These are phyloP conservation scores for Pelargonium myrrhifolium DNA, from an alignment of 441 rosid species.

Conservation along the genomic window DNA sequence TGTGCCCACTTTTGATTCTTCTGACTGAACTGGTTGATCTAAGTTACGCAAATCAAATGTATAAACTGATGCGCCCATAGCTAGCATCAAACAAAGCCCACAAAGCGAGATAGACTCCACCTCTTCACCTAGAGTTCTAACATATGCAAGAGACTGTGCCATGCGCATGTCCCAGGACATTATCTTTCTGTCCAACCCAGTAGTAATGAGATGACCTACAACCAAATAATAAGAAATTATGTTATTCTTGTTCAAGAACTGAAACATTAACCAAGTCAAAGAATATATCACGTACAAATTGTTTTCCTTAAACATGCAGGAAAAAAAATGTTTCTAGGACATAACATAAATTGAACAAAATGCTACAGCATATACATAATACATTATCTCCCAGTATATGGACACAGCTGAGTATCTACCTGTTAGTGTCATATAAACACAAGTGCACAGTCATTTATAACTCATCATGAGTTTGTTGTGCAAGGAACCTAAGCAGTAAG, in stretches of 20 bases:
- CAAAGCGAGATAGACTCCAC: slow-evolving; percentile 61
- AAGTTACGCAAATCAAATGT: slow-evolving; percentile 63
- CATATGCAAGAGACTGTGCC: slow-evolving; percentile 24
- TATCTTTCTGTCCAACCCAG: slow-evolving; percentile 69
- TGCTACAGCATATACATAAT: not conserved
- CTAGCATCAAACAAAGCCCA: slow-evolving; percentile 55
- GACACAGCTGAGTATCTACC: not conserved
- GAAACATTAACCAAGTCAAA: not conserved
- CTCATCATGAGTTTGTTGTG: not conserved
- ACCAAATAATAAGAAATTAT: slow-evolving; percentile 10
- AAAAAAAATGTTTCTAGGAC: not conserved
- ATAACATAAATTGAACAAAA: not conserved
- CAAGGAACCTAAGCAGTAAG: not conserved
- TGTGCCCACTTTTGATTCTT: slow-evolving; percentile 41
- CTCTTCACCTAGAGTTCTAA: slow-evolving; percentile 35
- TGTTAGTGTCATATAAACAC: not conserved
- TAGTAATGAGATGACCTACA: slow-evolving; percentile 54
- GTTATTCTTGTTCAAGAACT: not conserved
- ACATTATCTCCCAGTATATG: not conserved
- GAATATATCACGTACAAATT: not conserved
- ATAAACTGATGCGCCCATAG: slow-evolving; percentile 47
- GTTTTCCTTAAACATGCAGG: not conserved
- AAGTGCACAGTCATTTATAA: not conserved
- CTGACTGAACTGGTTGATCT: slow-evolving; percentile 38
- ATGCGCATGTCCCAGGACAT: slow-evolving; percentile 54